phyloP scores from a whole-genome alignment of 306 rosid species.

The Vicia villosa region DNA sequence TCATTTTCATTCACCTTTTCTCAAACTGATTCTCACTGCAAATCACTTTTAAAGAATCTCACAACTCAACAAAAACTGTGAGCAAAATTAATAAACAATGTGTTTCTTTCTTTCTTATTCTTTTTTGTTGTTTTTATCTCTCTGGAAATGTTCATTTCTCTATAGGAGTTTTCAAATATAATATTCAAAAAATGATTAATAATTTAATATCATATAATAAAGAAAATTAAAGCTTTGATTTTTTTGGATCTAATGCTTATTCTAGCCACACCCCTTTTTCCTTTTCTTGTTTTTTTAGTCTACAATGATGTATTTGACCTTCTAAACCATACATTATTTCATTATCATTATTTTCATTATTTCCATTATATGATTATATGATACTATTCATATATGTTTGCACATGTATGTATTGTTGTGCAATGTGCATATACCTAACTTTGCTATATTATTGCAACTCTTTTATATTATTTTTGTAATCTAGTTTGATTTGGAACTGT shows the following conservation, averaged over 20 bases:
- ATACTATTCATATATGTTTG: conserved; percentile 29
- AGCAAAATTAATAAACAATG: not conserved
- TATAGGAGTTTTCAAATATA: conserved; percentile 35
- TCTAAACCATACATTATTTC: conserved; percentile 35
- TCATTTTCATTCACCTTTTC: conserved; percentile 21
- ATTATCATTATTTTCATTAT: not conserved
- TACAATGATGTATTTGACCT: conserved; percentile 49
- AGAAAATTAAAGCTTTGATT: conserved; percentile 33
- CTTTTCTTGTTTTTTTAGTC: conserved; percentile 38
- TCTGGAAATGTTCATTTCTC: conserved; percentile 43
- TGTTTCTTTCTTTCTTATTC: conserved; percentile 28
- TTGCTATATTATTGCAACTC: not conserved
- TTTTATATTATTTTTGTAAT: conserved; percentile 27
- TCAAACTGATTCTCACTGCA: too few relatives aligned
- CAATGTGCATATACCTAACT: conserved; percentile 35
- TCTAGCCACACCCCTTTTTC: conserved; percentile 9
- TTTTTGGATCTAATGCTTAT: conserved; percentile 48
- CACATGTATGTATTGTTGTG: conserved; percentile 29
- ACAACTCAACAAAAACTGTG: conserved; percentile 19
- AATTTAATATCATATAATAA: not conserved
- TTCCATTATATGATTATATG: too few relatives aligned
- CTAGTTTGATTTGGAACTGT: conserved; percentile 43
- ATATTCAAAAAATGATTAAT: not conserved
- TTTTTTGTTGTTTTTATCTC: conserved; percentile 35
- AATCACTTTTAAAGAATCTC: conserved; percentile 26